Conservation (phyloP, 257 asterid genomes). For the Solanum rostratum region DNA sequence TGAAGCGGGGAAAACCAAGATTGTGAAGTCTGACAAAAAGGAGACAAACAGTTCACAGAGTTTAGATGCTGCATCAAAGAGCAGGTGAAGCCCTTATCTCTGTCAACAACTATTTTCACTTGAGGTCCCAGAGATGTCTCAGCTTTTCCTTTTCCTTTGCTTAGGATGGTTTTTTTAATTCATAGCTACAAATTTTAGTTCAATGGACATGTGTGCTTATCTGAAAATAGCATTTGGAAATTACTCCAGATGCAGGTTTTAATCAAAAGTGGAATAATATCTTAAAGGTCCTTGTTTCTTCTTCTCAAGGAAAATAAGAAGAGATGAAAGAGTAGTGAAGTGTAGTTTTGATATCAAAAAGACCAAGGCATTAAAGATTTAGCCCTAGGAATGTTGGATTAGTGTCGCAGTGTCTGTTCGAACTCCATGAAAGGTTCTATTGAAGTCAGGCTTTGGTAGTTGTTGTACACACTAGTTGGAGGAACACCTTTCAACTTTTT, state of each 20-base stretch:
- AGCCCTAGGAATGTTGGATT: neutral
- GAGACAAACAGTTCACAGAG: slow-evolving; percentile 10
- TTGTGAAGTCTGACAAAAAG: slow-evolving; percentile 19
- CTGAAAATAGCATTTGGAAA: neutral
- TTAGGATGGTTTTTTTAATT: neutral
- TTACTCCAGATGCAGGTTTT: neutral
- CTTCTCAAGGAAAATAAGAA: neutral
- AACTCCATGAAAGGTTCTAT: neutral
- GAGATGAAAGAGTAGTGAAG: neutral
- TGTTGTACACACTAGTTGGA: neutral
- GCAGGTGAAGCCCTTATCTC: slow-evolving; percentile 36
- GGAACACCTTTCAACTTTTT: neutral
- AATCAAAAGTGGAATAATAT: neutral
- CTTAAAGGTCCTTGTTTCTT: neutral
- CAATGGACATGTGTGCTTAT: neutral
- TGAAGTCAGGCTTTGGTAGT: neutral
- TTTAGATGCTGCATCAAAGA: slow-evolving; percentile 47
- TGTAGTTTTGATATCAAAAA: neutral
- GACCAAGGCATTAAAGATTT: neutral
- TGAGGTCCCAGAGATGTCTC: neutral
- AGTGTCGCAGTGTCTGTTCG: neutral
- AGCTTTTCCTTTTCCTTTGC: neutral
- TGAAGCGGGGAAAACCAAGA: slow-evolving; percentile 19
- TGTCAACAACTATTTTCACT: neutral
- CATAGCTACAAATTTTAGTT: neutral